Evolutionary conservation across 2,329 filamentous ascomycete species (phyloP).

Genomic region (Fusarium decemcellulare): DNA sequence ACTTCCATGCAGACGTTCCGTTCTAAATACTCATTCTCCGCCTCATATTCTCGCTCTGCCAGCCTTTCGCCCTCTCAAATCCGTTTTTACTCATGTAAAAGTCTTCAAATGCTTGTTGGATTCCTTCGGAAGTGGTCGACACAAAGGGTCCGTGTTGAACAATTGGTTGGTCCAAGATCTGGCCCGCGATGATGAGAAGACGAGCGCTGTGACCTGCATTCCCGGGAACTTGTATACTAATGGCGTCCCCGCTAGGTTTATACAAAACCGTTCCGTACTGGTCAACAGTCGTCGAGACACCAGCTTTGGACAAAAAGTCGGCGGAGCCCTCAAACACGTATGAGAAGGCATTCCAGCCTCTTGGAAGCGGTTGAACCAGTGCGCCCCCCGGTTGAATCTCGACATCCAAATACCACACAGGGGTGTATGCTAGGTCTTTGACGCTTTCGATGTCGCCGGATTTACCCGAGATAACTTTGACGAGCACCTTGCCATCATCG

Average conservation of each 20-base stretch:
- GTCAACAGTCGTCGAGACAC: background rate
- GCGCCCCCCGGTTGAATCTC: slow-evolving; percentile 12
- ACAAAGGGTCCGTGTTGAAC: slow-evolving; percentile 16
- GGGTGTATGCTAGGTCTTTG: slow-evolving; percentile 10
- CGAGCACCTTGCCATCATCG: slow-evolving; percentile 3
- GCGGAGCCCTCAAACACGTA: slow-evolving; percentile 10
- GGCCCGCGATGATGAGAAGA: slow-evolving; percentile 9
- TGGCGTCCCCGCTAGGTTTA: background rate
- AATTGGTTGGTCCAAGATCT: slow-evolving; percentile 12
- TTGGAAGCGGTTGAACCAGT: slow-evolving; percentile 1
- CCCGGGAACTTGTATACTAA: background rate
- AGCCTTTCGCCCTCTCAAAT: slow-evolving; percentile 12
- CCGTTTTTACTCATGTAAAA: slow-evolving; percentile 9
- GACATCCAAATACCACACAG: slow-evolving; percentile 13
- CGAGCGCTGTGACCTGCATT: background rate
- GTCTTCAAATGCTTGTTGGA: slow-evolving; percentile 13
- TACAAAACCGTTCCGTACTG: slow-evolving; percentile 4
- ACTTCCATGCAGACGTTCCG: background rate
- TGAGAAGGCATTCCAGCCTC: slow-evolving; percentile 16
- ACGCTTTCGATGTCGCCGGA: slow-evolving; percentile 5
- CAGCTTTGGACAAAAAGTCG: background rate
- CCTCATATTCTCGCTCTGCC: slow-evolving; percentile 4
- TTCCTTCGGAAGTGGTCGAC: slow-evolving; percentile 3
- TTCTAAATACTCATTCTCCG: slow-evolving; percentile 3
- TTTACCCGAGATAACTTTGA: slow-evolving; percentile 13